Conservation (phyloP, 2,329 filamentous ascomycete species). For the Aspergillus udagawae region DNA sequence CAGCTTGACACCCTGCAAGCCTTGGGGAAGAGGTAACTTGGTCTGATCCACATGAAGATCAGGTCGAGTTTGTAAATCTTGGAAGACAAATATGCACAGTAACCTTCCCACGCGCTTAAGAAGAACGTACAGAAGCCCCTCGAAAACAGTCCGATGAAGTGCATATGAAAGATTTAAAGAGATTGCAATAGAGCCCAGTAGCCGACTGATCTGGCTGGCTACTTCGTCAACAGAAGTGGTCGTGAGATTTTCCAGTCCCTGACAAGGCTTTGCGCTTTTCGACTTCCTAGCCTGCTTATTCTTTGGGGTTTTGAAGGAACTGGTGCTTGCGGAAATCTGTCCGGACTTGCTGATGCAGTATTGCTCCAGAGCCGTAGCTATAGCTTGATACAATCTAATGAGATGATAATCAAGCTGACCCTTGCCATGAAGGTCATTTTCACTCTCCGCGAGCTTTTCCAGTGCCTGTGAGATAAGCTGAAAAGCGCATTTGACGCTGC, state of each 20-base stretch:
- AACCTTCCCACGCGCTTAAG: constrained; percentile 39
- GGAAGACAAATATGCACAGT: constrained; percentile 38
- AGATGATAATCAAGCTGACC: constrained; percentile 32
- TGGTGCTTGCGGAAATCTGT: neutral
- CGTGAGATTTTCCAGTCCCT: neutral
- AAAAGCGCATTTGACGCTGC: constrained; percentile 22
- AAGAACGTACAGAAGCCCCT: constrained; percentile 39
- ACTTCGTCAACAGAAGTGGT: constrained; percentile 11
- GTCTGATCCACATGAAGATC: constrained; percentile 18
- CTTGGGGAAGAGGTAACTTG: constrained; percentile 29
- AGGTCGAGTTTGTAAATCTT: constrained; percentile 26
- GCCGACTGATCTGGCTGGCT: constrained; percentile 17
- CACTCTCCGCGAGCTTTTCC: constrained; percentile 19
- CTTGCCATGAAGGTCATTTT: constrained; percentile 8
- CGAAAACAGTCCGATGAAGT: constrained; percentile 34
- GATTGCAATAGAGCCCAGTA: constrained; percentile 28
- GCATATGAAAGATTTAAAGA: constrained; percentile 22
- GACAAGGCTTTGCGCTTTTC: constrained; percentile 5
- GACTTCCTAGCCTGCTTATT: neutral
- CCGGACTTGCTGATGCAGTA: constrained; percentile 19
- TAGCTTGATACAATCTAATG: constrained; percentile 30
- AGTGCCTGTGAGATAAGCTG: constrained; percentile 24
- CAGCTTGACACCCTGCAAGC: constrained; percentile 22
- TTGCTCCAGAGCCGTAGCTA: constrained; percentile 23
- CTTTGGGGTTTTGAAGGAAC: constrained; percentile 2